Percentiles rank a stretch among this genome's conserved stretches.
These are phyloP conservation scores for Schizochytrium sp. DNA, from an alignment of 108 stramenopile species.

Conservation along the genomic window DNA sequence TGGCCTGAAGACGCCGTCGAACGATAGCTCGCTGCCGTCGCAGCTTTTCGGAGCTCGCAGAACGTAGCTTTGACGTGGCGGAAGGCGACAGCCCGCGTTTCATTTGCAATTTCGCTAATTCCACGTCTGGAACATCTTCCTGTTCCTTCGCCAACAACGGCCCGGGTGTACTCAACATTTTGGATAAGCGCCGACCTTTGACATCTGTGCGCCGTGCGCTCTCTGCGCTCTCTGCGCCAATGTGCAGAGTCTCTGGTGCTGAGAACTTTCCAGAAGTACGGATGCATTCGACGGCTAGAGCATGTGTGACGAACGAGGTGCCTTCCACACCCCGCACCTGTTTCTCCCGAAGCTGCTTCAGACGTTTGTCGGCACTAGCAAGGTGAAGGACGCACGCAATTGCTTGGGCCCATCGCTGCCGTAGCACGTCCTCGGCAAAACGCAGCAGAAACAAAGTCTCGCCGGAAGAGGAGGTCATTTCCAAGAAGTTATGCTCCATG, in stretches of 20 bases:
- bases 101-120: too few relatives aligned
- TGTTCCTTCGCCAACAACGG: background rate
- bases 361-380: background rate
- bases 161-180: background rate
- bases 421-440: background rate
- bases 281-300: background rate
- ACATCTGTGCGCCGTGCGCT: background rate
- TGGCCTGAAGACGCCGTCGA: background rate
- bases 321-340: background rate
- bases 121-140: too few relatives aligned
- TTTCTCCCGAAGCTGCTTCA: background rate
- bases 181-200: background rate
- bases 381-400: background rate
- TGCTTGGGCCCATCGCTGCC: background rate
- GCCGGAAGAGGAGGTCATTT: background rate
- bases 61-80: too few relatives aligned
- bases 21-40: too few relatives aligned
- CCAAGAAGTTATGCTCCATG: background rate
- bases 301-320: background rate
- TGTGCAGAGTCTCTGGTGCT: background rate
- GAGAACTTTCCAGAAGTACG: background rate
- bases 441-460: background rate
- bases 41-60: too few relatives aligned
- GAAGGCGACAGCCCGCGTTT: too few relatives aligned
- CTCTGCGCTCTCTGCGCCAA: background rate